These are phyloP conservation scores for Kitagawia praeruptora DNA, from an alignment of 129 eudicot genomes.

Conservation along the genomic window DNA sequence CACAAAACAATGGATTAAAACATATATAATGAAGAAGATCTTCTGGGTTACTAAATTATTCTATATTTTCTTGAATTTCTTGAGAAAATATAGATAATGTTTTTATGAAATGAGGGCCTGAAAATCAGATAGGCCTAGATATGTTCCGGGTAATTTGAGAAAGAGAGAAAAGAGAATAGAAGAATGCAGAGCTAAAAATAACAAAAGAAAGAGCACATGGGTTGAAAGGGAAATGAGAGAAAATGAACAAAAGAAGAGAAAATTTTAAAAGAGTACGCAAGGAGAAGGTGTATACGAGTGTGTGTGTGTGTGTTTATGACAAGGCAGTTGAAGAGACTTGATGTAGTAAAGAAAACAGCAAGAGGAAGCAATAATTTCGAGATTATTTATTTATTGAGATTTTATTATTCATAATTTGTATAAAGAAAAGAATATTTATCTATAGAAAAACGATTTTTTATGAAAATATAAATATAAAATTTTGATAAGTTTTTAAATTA, in stretches of 20 bases:
- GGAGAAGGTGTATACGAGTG: not conserved
- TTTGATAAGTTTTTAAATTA: too few relatives aligned
- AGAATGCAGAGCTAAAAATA: not conserved
- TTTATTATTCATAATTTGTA: too few relatives aligned
- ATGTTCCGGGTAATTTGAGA: conserved; percentile 5
- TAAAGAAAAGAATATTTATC: too few relatives aligned
- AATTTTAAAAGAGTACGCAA: not conserved
- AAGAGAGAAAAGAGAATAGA: not conserved
- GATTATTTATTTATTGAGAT: too few relatives aligned
- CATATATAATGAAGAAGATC: not conserved
- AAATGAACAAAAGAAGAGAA: not conserved
- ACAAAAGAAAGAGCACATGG: not conserved
- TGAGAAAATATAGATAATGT: not conserved
- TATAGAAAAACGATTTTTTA: too few relatives aligned
- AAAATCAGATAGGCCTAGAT: conserved; percentile 28
- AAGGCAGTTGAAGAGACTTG: not conserved
- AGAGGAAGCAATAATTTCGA: conserved; percentile 16
- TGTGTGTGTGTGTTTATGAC: not conserved
- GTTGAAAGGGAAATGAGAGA: not conserved
- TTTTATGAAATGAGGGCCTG: not conserved
- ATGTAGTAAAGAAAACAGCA: not conserved
- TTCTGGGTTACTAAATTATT: not conserved
- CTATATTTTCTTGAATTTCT: not conserved
- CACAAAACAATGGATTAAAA: not conserved
- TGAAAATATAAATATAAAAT: too few relatives aligned